Percentiles rank a stretch among this genome's conserved stretches.
Conservation (phyloP, 176 grass and related monocot genomes). For the Rhynchospora breviuscula region DNA sequence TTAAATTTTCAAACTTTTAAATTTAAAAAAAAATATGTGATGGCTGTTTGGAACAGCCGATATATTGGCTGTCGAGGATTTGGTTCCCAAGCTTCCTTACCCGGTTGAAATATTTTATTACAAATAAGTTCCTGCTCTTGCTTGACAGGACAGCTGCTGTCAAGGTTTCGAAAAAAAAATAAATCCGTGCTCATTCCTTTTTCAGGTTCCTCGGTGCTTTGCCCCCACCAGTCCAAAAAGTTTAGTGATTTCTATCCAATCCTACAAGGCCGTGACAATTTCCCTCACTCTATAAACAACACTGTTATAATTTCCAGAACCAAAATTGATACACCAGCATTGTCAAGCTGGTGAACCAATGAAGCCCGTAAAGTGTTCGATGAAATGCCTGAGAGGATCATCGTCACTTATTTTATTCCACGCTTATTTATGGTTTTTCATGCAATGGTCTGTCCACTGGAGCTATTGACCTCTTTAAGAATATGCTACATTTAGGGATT, state of each 20-base stretch:
- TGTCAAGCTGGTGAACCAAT: neutral
- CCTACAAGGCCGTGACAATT: neutral
- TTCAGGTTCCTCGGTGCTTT: neutral
- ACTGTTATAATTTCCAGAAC: neutral
- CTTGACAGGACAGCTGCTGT: no score
- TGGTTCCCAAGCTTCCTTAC: neutral
- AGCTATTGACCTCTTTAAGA: constrained; percentile 30
- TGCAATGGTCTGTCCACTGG: constrained; percentile 24
- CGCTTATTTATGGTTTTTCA: constrained; percentile 33
- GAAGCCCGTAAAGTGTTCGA: constrained; percentile 28
- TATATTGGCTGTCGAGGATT: no score
- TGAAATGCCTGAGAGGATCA: constrained; percentile 33
- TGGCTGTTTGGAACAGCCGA: no score
- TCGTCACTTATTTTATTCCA: constrained; percentile 47
- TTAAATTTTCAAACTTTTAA: no score
- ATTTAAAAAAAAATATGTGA: no score
- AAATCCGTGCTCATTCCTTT: neutral
- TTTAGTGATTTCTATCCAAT: neutral
- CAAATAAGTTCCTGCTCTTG: no score
- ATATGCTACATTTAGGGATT: constrained; percentile 35
- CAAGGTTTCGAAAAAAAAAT: no score
- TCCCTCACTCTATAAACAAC: neutral
- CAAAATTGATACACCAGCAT: neutral
- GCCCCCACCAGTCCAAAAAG: neutral
- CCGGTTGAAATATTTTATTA: neutral